phyloP scores from a whole-genome alignment of 148 eudicot species.

The Simmondsia chinensis region DNA sequence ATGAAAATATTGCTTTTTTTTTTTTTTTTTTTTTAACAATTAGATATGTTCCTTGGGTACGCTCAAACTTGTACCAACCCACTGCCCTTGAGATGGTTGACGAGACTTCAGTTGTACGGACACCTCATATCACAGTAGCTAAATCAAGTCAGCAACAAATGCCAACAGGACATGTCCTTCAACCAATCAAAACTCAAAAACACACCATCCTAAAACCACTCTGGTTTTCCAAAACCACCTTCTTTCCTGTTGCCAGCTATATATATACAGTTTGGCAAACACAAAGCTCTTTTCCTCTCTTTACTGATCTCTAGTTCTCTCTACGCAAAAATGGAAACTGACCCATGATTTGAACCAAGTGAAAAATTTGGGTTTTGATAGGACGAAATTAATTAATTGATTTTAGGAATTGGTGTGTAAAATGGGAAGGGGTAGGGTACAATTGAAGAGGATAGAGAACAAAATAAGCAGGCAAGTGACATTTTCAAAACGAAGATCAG shows the following conservation, averaged over 20 bases:
- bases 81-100: no score
- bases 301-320: not conserved
- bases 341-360: no score
- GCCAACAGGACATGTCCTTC: no score
- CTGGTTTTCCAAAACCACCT: not conserved
- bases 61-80: no score
- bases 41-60: no score
- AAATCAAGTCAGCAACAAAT: no score
- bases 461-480: conserved; percentile 56
- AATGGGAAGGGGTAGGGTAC: conserved; percentile 52
- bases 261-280: not conserved
- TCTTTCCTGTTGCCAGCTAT: not conserved
- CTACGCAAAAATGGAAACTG: no score
- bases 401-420: not conserved
- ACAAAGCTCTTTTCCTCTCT: not conserved
- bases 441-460: conserved; percentile 55
- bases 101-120: no score
- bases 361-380: no score
- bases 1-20: no score
- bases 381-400: not conserved
- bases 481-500: conserved; percentile 51
- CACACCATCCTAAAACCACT: conserved; percentile 1
- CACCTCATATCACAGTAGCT: no score
- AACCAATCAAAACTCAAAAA: conserved; percentile 7
- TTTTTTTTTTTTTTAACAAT: no score